Evolutionary conservation across 2,329 filamentous ascomycete genomes (phyloP), one percentile per base, ranked within the genome.

Genomic region (Phaeoacremonium minimum): DNA sequence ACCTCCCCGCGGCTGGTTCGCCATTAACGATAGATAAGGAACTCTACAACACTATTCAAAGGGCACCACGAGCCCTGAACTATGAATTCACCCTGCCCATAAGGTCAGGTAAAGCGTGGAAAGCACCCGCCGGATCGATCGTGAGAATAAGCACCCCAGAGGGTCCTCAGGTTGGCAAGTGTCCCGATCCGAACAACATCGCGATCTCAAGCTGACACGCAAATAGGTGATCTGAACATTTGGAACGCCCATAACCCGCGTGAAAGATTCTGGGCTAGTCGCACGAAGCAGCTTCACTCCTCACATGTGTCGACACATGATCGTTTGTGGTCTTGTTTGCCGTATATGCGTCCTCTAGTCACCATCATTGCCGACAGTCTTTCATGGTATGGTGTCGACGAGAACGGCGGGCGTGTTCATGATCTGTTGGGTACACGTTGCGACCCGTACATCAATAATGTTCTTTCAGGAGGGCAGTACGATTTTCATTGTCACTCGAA

Each of bases 401-500:
- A 74, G 52, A 71, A 81, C 51, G 81, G 85, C 49, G 69, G 85
- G 33, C 61, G 78, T 39, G 72, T 86, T 26, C 87, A 94, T 64
- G 87, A 94, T 61, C 66, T 94, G 15, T 66, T 94, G 4, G 87
- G 87, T 22, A 94, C 87, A 17, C 69, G 87, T 30, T 94, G 87
- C 59, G 87, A 93, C 60, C 87, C 87, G 2, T 94, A 93, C 55
- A 83, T 93, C 54, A 87, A 87, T 56, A 69, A 75, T 26, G 72
- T 93, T 44, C 75, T 94, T 35, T 77, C 73, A 4, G 80, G 79
- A n/a, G 71, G 76, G 33, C 69, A 71, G 19, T 93, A 88, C 55
- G 83, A 93, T 56, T 91, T 77, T 57, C 86, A 93, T 56, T 94
- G 87, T 57, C 87, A 91, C 52, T 87, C 83, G 2, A 94, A 94